A percentile compares a stretch with the other conserved stretches of the same genome.
Conservation (phyloP, 331 rosid genomes). For the Cucumis variabilis region DNA sequence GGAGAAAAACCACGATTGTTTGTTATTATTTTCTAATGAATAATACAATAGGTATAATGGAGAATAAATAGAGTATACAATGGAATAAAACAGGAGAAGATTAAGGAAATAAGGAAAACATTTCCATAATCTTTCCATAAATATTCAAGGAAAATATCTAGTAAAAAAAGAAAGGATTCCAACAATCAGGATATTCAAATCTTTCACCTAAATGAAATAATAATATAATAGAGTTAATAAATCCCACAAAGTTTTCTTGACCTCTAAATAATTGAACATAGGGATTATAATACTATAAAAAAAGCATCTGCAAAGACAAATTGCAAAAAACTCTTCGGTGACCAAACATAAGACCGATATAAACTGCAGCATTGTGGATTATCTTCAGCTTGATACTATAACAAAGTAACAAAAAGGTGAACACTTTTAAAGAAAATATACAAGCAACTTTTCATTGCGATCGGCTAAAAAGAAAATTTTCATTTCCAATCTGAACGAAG, state of each 20-base stretch:
- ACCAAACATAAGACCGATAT: background rate
- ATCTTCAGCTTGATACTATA: background rate
- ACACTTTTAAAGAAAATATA: background rate
- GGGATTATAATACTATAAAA: background rate
- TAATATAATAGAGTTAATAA: no score
- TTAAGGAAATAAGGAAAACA: no score
- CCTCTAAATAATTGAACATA: background rate
- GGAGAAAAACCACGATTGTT: no score
- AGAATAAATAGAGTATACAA: no score
- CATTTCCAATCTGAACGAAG: background rate
- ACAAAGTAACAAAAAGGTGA: background rate
- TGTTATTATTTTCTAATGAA: no score
- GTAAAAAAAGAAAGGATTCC: no score
- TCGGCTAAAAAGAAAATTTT: background rate
- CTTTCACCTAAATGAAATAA: background rate
- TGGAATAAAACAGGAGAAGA: no score
- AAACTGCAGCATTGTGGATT: constrained; percentile 5
- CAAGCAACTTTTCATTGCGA: background rate
- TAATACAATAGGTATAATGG: no score
- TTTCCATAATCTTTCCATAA: no score
- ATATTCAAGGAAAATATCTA: no score
- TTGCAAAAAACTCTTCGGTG: background rate
- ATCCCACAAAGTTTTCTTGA: constrained; percentile 8
- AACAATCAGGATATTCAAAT: background rate
- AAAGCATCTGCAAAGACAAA: background rate